Evolutionary conservation across 768 basidiomycete species (phyloP).

Genomic region (Agaricus subrufescens): DNA sequence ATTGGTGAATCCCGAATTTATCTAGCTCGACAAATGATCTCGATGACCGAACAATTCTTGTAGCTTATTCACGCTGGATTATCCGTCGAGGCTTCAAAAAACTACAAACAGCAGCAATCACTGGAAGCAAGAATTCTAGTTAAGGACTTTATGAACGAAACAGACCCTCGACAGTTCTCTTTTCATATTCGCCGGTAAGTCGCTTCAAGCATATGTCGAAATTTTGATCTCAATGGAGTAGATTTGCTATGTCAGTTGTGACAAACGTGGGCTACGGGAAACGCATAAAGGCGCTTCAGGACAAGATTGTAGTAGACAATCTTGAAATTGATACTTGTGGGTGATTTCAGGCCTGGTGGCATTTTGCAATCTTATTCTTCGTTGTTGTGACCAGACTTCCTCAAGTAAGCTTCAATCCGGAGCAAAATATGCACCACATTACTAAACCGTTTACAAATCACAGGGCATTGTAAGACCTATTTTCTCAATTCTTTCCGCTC

Average conservation of each 20-base stretch:
- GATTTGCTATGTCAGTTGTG: constrained; percentile 19
- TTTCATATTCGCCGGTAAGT: constrained; percentile 16
- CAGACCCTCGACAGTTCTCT: constrained; percentile 8
- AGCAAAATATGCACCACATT: background rate
- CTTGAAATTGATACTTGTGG: constrained; percentile 17
- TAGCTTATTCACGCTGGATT: constrained; percentile 22
- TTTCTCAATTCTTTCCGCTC: background rate
- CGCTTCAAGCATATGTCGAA: constrained; percentile 1
- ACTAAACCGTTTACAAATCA: background rate
- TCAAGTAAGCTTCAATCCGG: background rate
- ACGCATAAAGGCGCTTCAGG: constrained; percentile 17
- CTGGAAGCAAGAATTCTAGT: constrained; percentile 18
- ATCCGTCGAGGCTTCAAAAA: constrained; percentile 17
- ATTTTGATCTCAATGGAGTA: background rate
- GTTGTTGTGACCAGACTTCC: background rate
- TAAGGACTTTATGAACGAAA: constrained; percentile 14
- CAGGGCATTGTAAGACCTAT: background rate
- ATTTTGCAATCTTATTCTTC: background rate
- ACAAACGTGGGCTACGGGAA: constrained; percentile 20
- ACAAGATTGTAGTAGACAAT: constrained; percentile 17
- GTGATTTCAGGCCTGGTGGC: constrained; percentile 6
- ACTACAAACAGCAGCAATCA: constrained; percentile 18
- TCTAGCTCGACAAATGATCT: background rate
- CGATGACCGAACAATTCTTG: background rate
- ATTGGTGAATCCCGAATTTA: constrained; percentile 17